Evolutionary conservation across 1,284 basidiomycete genomes (phyloP), one percentile per base, ranked within the genome.

Genomic region (Apiotrichum brassicae): DNA sequence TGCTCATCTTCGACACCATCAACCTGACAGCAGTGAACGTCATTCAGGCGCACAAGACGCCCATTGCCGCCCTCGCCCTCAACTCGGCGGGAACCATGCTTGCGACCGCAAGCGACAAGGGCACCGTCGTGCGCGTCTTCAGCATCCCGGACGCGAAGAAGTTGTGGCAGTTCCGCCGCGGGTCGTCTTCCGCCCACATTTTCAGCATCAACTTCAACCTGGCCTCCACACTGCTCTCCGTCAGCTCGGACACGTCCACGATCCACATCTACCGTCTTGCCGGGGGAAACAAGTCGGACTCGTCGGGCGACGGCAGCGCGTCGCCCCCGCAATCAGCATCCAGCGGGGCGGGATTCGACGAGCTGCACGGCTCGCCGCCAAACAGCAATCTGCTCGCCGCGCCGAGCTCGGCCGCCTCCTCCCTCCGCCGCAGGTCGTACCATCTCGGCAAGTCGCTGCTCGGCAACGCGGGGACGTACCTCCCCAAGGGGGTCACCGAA

Each of bases 41-140:
- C 61, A 89, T 99, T 54, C 92, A 92, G 65, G 95, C 95, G 12
- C 95, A 99, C 78, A 97, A 97, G 75, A 76, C 92, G 1, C 89
- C 93, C 1, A 85, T 99, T 53, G 87, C 92, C 4, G 83, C 83
- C 58, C 79, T 98, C 32, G 79, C 87, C 1, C 81, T 98, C 69
- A 97, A 94, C 73, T 81, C 83, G 3, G 80, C 84, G 0, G 94
- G 94, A 4, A 89, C 89, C 0, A 78, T 97, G 55, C 84, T 99
- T 20, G 95, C 94, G 6, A 95, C 93, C 0, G 85, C 92, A 11
- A 88, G 85, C 0, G 92, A 95, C 54, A 97, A 97, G 67, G 94
- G 94, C 1, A 98, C 94, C 1, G 90, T 98, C 57, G 94, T 99
- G 52, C 83, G 94, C 37, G 91, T 98, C 4, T 98, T 93, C 80